These are phyloP conservation scores for Turritis glabra DNA, from an alignment of 345 rosid species.

Conservation along the genomic window DNA sequence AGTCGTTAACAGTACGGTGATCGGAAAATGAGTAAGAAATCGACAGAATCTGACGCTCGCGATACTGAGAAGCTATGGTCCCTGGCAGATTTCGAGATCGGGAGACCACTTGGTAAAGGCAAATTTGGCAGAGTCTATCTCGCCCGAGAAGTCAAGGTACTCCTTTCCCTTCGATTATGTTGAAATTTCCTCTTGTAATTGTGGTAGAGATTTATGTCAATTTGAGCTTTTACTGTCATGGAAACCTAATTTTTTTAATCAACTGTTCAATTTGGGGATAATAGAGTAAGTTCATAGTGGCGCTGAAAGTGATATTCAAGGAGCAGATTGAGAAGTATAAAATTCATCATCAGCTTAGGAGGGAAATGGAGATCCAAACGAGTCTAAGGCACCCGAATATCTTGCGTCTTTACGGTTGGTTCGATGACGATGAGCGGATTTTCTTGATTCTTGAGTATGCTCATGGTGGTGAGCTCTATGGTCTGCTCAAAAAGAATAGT, in stretches of 20 bases:
- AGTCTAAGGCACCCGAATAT: constrained; percentile 71
- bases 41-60: neutral
- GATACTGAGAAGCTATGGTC: constrained; percentile 54
- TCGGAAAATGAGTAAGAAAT: constrained; percentile 28
- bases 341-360: constrained; percentile 74
- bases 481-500: constrained; percentile 58
- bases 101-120: constrained; percentile 85
- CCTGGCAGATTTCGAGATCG: constrained; percentile 77
- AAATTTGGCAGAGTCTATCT: constrained; percentile 91
- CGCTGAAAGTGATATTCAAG: constrained; percentile 86
- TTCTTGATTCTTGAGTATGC: constrained; percentile 97
- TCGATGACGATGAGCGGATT: constrained; percentile 68
- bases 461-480: constrained; percentile 83
- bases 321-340: constrained; percentile 83
- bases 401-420: constrained; percentile 86
- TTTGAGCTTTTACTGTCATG: neutral
- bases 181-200: neutral
- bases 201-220: neutral
- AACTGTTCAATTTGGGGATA: neutral
- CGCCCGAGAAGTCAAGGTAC: constrained; percentile 78
- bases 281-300: constrained; percentile 75
- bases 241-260: constrained; percentile 1
- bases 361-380: constrained; percentile 93
- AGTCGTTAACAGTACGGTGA: neutral
- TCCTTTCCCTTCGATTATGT: neutral